Percentiles rank a stretch among this genome's conserved stretches.
phyloP scores from a whole-genome alignment of 2,329 filamentous ascomycete species.

The Fusarium algeriense region DNA sequence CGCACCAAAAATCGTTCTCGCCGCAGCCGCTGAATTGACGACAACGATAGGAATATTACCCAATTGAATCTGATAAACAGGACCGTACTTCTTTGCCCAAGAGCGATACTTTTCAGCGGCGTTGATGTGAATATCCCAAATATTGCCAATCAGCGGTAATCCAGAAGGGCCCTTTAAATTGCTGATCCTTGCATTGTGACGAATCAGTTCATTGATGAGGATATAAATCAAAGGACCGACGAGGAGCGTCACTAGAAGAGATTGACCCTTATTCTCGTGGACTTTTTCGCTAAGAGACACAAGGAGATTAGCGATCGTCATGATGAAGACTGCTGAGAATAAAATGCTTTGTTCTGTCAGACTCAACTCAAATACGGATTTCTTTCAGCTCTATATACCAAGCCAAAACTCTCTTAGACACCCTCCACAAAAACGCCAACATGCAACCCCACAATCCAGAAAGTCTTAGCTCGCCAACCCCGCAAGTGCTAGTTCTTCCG shows the following conservation, averaged over 20 bases:
- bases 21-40: conserved; percentile 65
- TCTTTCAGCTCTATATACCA: background rate
- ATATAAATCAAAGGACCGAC: conserved; percentile 58
- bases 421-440: background rate
- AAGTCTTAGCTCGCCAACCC: background rate
- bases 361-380: background rate
- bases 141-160: conserved; percentile 66
- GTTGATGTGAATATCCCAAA: conserved; percentile 66
- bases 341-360: background rate
- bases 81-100: conserved; percentile 62
- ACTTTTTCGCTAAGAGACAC: conserved; percentile 35
- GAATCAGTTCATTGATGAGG: conserved; percentile 62
- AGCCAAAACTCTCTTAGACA: accelerated
- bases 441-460: background rate
- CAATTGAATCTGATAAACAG: conserved; percentile 68
- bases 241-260: conserved; percentile 40
- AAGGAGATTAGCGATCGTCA: conserved; percentile 47
- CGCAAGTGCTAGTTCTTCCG: background rate
- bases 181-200: conserved; percentile 58
- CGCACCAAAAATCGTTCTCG: conserved; percentile 63
- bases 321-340: background rate
- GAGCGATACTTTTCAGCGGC: conserved; percentile 68
- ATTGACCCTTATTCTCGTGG: conserved; percentile 41
- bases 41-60: conserved; percentile 69
- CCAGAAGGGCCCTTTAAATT: conserved; percentile 63